These are phyloP conservation scores for Pholiota microspora DNA, from an alignment of 768 basidiomycete genomes.

Conservation along the genomic window DNA sequence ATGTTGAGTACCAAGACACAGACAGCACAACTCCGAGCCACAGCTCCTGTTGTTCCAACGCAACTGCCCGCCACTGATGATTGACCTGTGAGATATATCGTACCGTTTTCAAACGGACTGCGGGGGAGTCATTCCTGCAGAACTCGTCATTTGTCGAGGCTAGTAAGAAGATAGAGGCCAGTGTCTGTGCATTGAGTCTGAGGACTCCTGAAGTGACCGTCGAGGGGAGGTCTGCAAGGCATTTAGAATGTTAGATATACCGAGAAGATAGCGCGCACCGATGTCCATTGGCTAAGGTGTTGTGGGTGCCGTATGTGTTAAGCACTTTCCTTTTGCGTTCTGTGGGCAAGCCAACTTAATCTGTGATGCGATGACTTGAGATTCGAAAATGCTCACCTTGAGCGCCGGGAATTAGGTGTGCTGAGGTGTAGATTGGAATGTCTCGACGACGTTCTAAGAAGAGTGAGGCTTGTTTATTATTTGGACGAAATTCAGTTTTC, in stretches of 20 bases:
- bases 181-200: background rate
- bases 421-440: background rate
- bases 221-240: background rate
- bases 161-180: slow-evolving; percentile 15
- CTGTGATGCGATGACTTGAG: background rate
- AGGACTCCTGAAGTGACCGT: background rate
- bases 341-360: background rate
- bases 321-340: background rate
- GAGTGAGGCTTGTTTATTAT: background rate
- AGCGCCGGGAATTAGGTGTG: background rate
- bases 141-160: slow-evolving; percentile 12
- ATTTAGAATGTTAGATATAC: background rate
- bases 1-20: slow-evolving; percentile 19
- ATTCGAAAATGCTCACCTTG: background rate
- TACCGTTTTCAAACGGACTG: slow-evolving; percentile 7
- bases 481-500: background rate
- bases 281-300: background rate
- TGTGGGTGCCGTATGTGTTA: background rate
- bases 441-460: background rate
- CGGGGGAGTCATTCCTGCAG: background rate
- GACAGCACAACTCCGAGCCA: slow-evolving; percentile 19
- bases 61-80: slow-evolving; percentile 16
- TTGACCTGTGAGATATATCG: slow-evolving; percentile 17
- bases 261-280: background rate
- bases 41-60: slow-evolving; percentile 11